These are phyloP conservation scores for Plasmopara halstedii DNA, from an alignment of 352 stramenopile species.

Conservation along the genomic window DNA sequence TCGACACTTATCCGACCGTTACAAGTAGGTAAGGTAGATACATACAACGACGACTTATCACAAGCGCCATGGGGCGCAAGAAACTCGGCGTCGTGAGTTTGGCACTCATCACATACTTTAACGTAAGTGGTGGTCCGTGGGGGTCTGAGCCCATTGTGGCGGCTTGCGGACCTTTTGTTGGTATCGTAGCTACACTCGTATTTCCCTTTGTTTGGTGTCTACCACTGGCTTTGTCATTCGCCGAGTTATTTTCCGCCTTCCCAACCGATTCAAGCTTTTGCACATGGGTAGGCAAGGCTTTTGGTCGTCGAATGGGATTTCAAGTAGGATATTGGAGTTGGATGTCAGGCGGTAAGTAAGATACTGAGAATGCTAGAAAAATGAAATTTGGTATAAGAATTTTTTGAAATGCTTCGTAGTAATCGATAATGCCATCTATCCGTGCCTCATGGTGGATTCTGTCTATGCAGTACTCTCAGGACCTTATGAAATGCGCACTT, in stretches of 20 bases:
- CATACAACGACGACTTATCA: not conserved
- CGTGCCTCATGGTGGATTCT: conserved; percentile 65
- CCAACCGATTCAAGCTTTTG: conserved; percentile 66
- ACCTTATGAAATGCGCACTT: conserved; percentile 14
- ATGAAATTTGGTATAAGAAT: not conserved
- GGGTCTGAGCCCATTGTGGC: conserved; percentile 90
- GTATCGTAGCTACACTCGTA: conserved; percentile 47
- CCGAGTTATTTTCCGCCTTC: conserved; percentile 67
- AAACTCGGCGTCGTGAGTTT: conserved; percentile 62
- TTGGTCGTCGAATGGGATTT: conserved; percentile 71
- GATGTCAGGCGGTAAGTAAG: conserved; percentile 31
- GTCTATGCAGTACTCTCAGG: conserved; percentile 38
- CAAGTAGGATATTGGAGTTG: conserved; percentile 81
- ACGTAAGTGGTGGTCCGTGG: conserved; percentile 90
- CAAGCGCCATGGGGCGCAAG: conserved; percentile 25
- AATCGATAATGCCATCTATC: conserved; percentile 81
- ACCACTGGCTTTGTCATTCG: conserved; percentile 56
- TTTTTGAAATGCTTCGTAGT: conserved; percentile 12
- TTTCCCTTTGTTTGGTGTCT: conserved; percentile 71
- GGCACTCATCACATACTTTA: conserved; percentile 87
- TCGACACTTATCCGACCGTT: conserved; percentile 11
- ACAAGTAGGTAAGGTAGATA: too few relatives aligned
- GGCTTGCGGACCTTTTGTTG: conserved; percentile 72
- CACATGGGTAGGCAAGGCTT: conserved; percentile 67
- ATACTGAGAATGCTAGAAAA: not conserved